Conservation (phyloP, 805 yeast species). For the Saccharomycopsis olivae region DNA sequence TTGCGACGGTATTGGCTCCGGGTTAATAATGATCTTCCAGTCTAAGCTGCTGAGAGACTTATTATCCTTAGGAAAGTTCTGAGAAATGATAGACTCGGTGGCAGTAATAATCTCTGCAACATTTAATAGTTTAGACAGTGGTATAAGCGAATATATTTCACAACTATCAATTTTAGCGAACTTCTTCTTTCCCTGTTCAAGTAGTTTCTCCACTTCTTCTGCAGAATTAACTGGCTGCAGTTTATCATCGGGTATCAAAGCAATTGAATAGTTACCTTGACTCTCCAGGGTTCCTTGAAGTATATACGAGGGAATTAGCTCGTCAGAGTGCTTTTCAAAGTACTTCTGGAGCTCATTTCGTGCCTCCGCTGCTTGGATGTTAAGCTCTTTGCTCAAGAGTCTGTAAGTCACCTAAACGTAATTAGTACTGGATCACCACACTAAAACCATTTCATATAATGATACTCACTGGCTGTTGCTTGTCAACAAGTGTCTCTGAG, state of each 20-base stretch:
- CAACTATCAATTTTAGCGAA: not conserved
- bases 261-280: not conserved
- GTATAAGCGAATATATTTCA: constrained; percentile 1
- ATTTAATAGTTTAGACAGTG: not conserved
- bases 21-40: too few relatives aligned
- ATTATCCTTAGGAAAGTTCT: constrained; percentile 1
- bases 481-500: too few relatives aligned
- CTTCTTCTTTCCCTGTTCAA: not conserved
- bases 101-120: constrained; percentile 13
- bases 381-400: constrained; percentile 30
- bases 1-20: too few relatives aligned
- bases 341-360: constrained; percentile 31
- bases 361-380: constrained; percentile 29
- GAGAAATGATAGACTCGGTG: constrained; percentile 5
- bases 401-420: constrained; percentile 29
- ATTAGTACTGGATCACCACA: too few relatives aligned
- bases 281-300: constrained; percentile 27
- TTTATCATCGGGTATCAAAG: not conserved
- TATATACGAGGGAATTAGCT: constrained; percentile 31
- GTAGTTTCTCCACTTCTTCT: not conserved
- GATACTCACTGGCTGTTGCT: too few relatives aligned
- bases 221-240: not conserved
- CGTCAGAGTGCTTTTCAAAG: constrained; percentile 27
- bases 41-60: too few relatives aligned
- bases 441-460: too few relatives aligned